Percentiles rank a stretch among this genome's conserved stretches.
phyloP scores from a whole-genome alignment of 345 rosid species.

The Erodium maritimum region DNA sequence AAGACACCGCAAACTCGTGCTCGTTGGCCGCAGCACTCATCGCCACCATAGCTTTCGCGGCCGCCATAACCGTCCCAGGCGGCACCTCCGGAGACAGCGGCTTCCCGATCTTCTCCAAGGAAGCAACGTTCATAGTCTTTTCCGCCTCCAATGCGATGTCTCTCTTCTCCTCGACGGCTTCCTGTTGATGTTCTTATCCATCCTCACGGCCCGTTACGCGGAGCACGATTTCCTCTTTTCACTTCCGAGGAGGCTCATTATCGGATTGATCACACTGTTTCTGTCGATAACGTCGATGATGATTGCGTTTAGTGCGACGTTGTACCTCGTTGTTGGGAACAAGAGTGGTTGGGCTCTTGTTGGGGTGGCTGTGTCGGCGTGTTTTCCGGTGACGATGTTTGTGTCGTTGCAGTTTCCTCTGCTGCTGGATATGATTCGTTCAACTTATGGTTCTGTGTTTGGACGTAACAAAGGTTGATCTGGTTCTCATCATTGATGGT shows the following conservation, averaged over 20 bases:
- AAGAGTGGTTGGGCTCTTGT: neutral
- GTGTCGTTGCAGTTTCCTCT: conserved; percentile 8
- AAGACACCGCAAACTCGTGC: conserved; percentile 5
- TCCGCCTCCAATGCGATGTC: conserved; percentile 4
- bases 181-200: conserved; percentile 3
- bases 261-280: conserved; percentile 20
- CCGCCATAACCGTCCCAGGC: conserved; percentile 9
- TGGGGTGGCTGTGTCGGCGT: conserved; percentile 9
- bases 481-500: too few relatives aligned
- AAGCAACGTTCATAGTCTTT: conserved; percentile 1
- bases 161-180: conserved; percentile 7
- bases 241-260: conserved; percentile 19
- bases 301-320: conserved; percentile 19
- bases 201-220: neutral
- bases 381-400: conserved; percentile 11
- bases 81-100: conserved; percentile 1
- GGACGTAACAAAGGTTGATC: too few relatives aligned
- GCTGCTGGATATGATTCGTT: conserved; percentile 9
- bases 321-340: conserved; percentile 6
- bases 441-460: conserved; percentile 2
- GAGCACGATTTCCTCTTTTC: conserved; percentile 3
- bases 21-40: conserved; percentile 10
- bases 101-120: conserved; percentile 3
- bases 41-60: conserved; percentile 6
- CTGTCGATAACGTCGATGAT: conserved; percentile 24